Evolutionary conservation across 352 stramenopile genomes (phyloP), one percentile per base, ranked within the genome.

Genomic region (Pythium scleroteichum): DNA sequence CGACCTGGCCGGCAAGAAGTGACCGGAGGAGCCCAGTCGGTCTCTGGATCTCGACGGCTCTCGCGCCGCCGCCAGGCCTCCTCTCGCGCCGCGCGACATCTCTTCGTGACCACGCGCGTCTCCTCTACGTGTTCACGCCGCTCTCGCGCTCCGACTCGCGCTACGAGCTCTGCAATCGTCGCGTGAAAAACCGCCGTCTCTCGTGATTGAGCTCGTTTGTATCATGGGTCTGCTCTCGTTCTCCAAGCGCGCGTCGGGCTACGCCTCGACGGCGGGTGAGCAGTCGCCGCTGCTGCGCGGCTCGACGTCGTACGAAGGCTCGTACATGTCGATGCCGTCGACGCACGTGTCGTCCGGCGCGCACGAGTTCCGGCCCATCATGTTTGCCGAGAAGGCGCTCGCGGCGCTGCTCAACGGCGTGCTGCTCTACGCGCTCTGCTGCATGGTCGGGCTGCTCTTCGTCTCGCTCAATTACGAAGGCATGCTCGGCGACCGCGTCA

Each of bases 401-500:
- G 78, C 59, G 8, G 71, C 82, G 59, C 72, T 94, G 42, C 73
- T 94, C 20, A 86, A 90, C 27, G 81, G 85, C 32, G 79, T 92
- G 45, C 62, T 92, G 47, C 68, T 92, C 35, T 92, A 94, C 69
- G 79, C 76, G 35, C 59, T 92, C 10, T 87, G 85, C 71, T 92
- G 82, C 54, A 75, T 94, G 38, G 47, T 82, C 20, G 85, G 85
- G 4, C 58, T 94, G 39, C 68, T 75, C 26, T 71, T 94, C 17
- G 77, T 90, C 58, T 84, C 77, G 53, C 76, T 94, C 39, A 94
- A 94, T 59, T 85, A 87, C 27, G 85, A 94, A 61, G 78, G 76
- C 44, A 66, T 91, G 20, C 51, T 94, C n/a, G 75, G 75, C 53
- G 44, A 70, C 26, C 67, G 64, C 47, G 64, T 88, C 45, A 91